These are phyloP conservation scores for Rhodotorula diobovata DNA, from an alignment of 768 basidiomycete species.

Conservation along the genomic window DNA sequence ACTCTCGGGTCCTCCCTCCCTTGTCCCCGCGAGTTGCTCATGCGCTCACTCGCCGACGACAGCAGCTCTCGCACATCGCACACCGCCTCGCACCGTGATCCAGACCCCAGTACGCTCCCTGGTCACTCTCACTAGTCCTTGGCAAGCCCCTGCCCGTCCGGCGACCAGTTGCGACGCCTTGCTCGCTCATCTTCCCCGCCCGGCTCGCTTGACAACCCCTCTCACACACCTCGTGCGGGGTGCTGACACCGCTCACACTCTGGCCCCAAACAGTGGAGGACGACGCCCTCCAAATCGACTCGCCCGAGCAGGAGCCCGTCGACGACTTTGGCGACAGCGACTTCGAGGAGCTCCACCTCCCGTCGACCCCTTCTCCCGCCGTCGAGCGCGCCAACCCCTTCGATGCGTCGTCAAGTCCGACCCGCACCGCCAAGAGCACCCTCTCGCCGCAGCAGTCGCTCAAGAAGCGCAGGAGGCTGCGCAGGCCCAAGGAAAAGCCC, in stretches of 20 bases:
- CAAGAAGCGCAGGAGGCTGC: slow-evolving; percentile 24
- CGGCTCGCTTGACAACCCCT: too few relatives aligned
- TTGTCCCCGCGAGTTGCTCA: background rate
- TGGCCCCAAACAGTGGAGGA: slow-evolving; percentile 42
- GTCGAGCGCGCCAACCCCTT: slow-evolving; percentile 30
- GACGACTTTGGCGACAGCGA: slow-evolving; percentile 42
- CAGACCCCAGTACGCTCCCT: background rate
- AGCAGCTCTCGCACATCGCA: background rate
- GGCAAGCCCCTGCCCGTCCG: too few relatives aligned
- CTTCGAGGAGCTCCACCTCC: slow-evolving; percentile 36
- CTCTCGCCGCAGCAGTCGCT: background rate
- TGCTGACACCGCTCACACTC: background rate
- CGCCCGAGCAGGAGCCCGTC: slow-evolving; percentile 40
- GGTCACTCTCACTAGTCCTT: too few relatives aligned
- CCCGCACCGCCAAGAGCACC: too few relatives aligned
- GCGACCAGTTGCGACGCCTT: background rate
- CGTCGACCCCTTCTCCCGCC: slow-evolving; percentile 23
- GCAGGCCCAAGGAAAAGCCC: slow-evolving; percentile 30
- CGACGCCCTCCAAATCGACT: slow-evolving; percentile 41
- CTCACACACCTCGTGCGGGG: too few relatives aligned
- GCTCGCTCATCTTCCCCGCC: too few relatives aligned
- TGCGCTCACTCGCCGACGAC: background rate
- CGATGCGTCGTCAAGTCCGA: slow-evolving; percentile 11
- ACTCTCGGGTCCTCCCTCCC: background rate
- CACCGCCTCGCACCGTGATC: background rate